These are phyloP conservation scores for Lentinula novae-zelandiae DNA, from an alignment of 1,284 basidiomycete genomes.

Conservation along the genomic window DNA sequence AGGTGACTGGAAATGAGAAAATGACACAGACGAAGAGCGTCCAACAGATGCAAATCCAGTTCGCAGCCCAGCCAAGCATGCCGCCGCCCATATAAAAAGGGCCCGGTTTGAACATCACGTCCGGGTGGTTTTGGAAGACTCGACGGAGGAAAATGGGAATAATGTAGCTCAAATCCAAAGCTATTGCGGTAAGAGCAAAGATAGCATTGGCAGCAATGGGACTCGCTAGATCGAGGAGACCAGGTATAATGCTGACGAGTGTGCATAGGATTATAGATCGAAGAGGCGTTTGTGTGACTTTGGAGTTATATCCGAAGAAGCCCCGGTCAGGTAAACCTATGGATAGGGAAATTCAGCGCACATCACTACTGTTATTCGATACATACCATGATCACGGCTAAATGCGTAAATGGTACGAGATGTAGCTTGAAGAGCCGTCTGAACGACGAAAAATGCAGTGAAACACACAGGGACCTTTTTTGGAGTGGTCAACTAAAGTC, in stretches of 20 bases:
- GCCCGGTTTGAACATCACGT: conserved; percentile 83
- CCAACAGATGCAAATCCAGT: conserved; percentile 67
- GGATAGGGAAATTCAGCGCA: background rate
- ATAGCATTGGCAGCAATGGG: conserved; percentile 80
- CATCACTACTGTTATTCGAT: background rate
- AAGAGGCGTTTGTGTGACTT: conserved; percentile 71
- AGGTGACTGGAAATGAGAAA: conserved; percentile 67
- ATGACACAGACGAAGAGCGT: conserved; percentile 67
- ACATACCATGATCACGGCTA: conserved; percentile 72
- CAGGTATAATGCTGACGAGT: conserved; percentile 66
- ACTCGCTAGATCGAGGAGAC: conserved; percentile 74
- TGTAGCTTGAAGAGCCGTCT: conserved; percentile 80
- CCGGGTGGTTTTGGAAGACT: conserved; percentile 75
- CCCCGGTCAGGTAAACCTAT: conserved; percentile 77
- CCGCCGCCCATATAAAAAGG: conserved; percentile 85
- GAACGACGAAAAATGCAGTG: conserved; percentile 82
- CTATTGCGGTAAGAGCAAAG: conserved; percentile 77
- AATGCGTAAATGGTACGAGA: conserved; percentile 90
- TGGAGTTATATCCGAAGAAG: conserved; percentile 71
- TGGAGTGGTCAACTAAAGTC: background rate
- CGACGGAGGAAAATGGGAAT: conserved; percentile 74
- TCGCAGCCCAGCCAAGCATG: conserved; percentile 59
- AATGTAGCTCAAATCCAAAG: conserved; percentile 68
- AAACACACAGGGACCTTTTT: conserved; percentile 66
- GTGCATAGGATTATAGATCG: conserved; percentile 82